Percentiles rank a stretch among this genome's conserved stretches.
Conservation (phyloP, 202 grass and related monocot species). For the Carex arenaria region DNA sequence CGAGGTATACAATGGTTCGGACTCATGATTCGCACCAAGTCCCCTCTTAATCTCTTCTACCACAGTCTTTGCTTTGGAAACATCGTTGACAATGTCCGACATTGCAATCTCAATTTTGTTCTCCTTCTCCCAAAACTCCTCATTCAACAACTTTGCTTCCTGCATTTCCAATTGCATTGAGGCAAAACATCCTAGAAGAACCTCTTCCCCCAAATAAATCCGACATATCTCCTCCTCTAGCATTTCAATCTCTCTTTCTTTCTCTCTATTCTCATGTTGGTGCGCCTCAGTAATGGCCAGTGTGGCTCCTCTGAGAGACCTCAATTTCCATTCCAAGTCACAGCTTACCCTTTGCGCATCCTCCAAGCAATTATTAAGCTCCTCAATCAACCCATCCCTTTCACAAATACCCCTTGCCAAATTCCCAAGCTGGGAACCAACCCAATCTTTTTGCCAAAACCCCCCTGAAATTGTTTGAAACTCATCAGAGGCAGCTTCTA, state of each 20-base stretch:
- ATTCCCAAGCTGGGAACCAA: conserved; percentile 55
- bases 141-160: conserved; percentile 29
- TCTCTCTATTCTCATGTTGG: conserved; percentile 59
- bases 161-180: conserved; percentile 49
- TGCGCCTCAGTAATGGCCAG: conserved; percentile 75
- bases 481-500: conserved; percentile 65
- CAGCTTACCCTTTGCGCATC: conserved; percentile 66
- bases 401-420: conserved; percentile 69
- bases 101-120: conserved; percentile 51
- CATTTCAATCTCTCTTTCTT: conserved; percentile 54
- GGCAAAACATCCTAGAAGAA: conserved; percentile 41
- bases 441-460: conserved; percentile 58
- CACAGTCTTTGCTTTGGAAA: conserved; percentile 54
- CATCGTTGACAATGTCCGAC: conserved; percentile 41
- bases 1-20: not conserved
- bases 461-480: conserved; percentile 42
- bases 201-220: conserved; percentile 49
- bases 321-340: conserved; percentile 82
- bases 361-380: conserved; percentile 69
- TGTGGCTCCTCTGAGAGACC: conserved; percentile 83
- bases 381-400: conserved; percentile 71
- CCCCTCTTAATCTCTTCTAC: conserved; percentile 41
- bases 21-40: conserved; percentile 16
- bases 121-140: conserved; percentile 36
- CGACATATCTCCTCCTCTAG: conserved; percentile 48